Evolutionary conservation across 2,329 filamentous ascomycete species (phyloP), one percentile per base, ranked within the genome.

Genomic region (Trichoderma cornu-damae): DNA sequence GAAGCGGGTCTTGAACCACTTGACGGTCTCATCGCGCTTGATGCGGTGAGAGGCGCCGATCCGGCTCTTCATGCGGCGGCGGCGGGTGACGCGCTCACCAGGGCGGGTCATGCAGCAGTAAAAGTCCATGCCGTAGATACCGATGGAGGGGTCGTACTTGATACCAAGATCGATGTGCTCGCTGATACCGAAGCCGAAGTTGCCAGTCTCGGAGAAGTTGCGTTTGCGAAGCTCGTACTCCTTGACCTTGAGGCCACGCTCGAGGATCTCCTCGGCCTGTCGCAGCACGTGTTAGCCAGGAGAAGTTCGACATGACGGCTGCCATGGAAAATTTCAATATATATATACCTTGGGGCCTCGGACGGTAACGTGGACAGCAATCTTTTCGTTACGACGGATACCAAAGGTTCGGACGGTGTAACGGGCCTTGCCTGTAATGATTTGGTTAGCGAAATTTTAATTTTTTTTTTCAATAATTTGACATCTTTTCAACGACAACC

Each of bases 321-420:
- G 14, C 9, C 6, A 24, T 30, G 6, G 40, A 48, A 22, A 50
- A 51, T 50, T 16, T 47, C 6, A 22, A 50, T 44, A 66, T 73
- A 76, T 74, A 50, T 44, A 66, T 73, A 76, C 74, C 75, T 96
- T 77, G 80, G 94, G 92, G 75, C 94, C 94, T 77, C 94, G 94
- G 81, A 99, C 92, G 75, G 94, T 99, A 75, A 99, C 94, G 84
- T 99, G 94, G 69, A 99, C 94, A 68, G 94, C 83, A 75, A 99
- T 99, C 89, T 96, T 97, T 80, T 99, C 94, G 89, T 99, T 99
- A 91, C 94, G 93, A 79, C 94, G 93, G 86, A 99, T 99, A 88
- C 94, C 94, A 81, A 99, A 99, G 75, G 93, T 97, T 83, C 94
- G 93, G 86, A 99, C 94, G 70, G 94, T 99, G 88, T 97, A 99